Base-by-base conservation (phyloP, 2,329 filamentous ascomycete genomes). In the Microsporum ferrugineum region DNA sequence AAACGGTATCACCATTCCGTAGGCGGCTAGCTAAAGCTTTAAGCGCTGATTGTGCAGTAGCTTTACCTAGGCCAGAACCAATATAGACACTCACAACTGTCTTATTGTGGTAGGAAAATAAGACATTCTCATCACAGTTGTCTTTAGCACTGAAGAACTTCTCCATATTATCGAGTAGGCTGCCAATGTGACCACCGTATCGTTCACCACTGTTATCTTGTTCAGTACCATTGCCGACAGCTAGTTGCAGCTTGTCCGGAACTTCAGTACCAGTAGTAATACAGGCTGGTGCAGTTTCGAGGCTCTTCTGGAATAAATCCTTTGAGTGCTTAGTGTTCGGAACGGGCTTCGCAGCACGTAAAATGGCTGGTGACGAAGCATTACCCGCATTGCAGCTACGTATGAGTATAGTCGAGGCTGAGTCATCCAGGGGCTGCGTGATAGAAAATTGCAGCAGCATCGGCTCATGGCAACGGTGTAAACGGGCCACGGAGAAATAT, bases 91-190 rank as follows among this genome's bases (percentile, higher is more conserved):
- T 34, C 6, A 14, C 45, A 27, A 23, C 45, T 23, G 39, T 60
- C 41, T 23, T 12, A 6, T 60, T 34, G 27, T 60, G 17, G 53
- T 60, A 53, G 33, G 41, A 17, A 43, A 60, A 60, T n/a, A 60
- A 34, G 27, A 60, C 34, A 36, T 51, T 60, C 33, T 60, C 45
- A n/a, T 60, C 45, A 53, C 58, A 60, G 58, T 60, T 60, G 43
- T 51, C 58, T 36, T 31, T 31, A 3, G 39, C 33, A 14, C 33
- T 53, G 58, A 49, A 49, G 27, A 49, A 60, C 33, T 36, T 49
- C 58, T 49, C 31, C 41, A 60, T 60, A 17, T 23, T 41, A 7
- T 34, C 45, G 14, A 60, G 39, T 27, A 53, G 33, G 17, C 36
- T 7, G 14, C 8, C n/a, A 29, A 31, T n/a, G 14, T 60, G n/a